These are phyloP conservation scores for Coprinopsis marcescibilis DNA, from an alignment of 768 basidiomycete genomes.

Conservation along the genomic window DNA sequence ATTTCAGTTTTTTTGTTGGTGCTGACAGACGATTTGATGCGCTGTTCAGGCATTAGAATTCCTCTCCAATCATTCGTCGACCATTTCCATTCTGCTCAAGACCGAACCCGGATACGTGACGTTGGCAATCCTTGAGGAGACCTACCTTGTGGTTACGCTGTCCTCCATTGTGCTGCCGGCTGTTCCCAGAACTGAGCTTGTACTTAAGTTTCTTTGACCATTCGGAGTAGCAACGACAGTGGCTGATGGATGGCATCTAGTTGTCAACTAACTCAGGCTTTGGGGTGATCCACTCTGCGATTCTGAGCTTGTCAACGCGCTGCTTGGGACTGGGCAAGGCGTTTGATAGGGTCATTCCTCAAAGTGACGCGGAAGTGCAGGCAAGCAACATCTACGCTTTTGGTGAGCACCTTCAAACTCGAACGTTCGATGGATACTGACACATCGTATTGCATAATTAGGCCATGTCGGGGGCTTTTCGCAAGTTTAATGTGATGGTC, in stretches of 20 bases:
- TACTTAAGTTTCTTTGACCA: constrained; percentile 29
- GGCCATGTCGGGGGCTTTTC: constrained; percentile 42
- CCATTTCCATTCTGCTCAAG: constrained; percentile 76
- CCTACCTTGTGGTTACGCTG: constrained; percentile 71
- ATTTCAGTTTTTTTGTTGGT: neutral
- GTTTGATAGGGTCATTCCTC: constrained; percentile 51
- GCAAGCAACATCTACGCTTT: constrained; percentile 49
- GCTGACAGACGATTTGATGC: neutral
- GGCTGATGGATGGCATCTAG: constrained; percentile 22
- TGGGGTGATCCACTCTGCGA: constrained; percentile 77
- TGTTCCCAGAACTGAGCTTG: constrained; percentile 74
- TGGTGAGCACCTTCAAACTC: constrained; percentile 31
- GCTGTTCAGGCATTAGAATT: constrained; percentile 66
- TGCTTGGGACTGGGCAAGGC: constrained; percentile 58
- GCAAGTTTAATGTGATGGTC: constrained; percentile 57
- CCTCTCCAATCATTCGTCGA: constrained; percentile 75
- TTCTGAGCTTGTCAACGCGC: constrained; percentile 68
- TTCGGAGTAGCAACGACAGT: constrained; percentile 1
- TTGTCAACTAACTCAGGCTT: constrained; percentile 69
- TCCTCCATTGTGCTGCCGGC: constrained; percentile 63
- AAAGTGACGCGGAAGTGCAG: constrained; percentile 59
- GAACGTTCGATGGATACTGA: constrained; percentile 23
- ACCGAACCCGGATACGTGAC: constrained; percentile 61
- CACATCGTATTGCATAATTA: neutral
- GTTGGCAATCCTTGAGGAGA: constrained; percentile 67